A percentile compares a stretch with the other conserved stretches of the same genome.
Evolutionary conservation across 768 basidiomycete genomes (phyloP).

Genomic region (Lanmaoa pseudosensibilis): DNA sequence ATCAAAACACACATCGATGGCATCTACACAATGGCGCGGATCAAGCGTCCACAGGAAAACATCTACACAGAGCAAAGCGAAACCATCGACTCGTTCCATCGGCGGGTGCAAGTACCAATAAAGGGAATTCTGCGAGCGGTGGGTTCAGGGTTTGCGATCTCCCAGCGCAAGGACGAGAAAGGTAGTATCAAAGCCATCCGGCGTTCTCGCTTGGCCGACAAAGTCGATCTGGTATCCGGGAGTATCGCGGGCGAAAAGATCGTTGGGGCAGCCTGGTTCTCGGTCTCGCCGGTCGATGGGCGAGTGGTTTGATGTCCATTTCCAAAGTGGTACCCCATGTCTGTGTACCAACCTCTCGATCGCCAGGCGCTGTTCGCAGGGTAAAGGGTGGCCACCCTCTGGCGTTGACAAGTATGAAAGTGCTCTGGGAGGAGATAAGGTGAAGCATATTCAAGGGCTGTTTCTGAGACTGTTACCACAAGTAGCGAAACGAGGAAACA

Average conservation of each 20-base stretch:
- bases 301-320: slow-evolving; percentile 8
- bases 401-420: slow-evolving; percentile 36
- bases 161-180: background rate
- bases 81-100: background rate
- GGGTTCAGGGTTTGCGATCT: slow-evolving; percentile 9
- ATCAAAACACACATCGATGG: background rate
- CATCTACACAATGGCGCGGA: background rate
- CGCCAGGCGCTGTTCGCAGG: background rate
- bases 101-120: background rate
- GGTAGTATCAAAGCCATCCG: slow-evolving; percentile 16
- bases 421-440: slow-evolving; percentile 33
- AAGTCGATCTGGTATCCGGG: slow-evolving; percentile 51
- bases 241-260: slow-evolving; percentile 33
- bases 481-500: slow-evolving; percentile 39
- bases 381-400: slow-evolving; percentile 15
- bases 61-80: background rate
- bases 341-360: background rate
- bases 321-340: background rate
- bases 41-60: background rate
- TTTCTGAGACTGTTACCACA: slow-evolving; percentile 42
- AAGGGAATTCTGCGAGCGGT: background rate
- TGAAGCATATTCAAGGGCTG: background rate
- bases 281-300: slow-evolving; percentile 2
- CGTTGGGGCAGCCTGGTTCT: slow-evolving; percentile 3
- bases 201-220: slow-evolving; percentile 28